Base-by-base conservation (phyloP, 148 eudicot genomes). In the Vaccinium vitisidaea region DNA sequence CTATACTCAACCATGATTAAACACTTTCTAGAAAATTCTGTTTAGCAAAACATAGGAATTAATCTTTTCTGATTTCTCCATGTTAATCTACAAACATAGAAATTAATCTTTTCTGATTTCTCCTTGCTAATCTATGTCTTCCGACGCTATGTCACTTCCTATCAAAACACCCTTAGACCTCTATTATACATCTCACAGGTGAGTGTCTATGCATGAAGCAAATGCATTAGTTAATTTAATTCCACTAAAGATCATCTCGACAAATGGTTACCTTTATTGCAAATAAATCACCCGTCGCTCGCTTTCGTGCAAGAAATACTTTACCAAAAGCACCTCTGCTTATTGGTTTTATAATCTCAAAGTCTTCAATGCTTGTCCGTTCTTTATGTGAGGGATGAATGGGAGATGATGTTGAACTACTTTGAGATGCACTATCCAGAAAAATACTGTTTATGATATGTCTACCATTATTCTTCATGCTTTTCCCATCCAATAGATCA, bases 321-420 rank as follows among this genome's bases (percentile, higher is more conserved):
- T 88, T 88, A 46, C 96, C 96, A 84, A 86, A 93, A 81, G 96
- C 93, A 71, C 96, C 96, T 78, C 91, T 89, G 88, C 94, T 93
- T 50, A 93, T 91, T 67, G 95, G 95, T 85, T 93, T 93, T 52
- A 93, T 90, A 74, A 93, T 92, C 85, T 93, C 94, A 91, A 93
- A 93, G 81, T 93, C 95, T 75, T 92, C 92, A 75, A 93, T 93
- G 82, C 90, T 86, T 84, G 91, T 93, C 86, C 95, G 85, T n/a
- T 93, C 95, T 86, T 88, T 93, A 77, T 85, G 86, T 46, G 87
- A 87, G 73, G 89, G 88, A 83, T 88, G 91, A 76, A 78, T 84
- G 82, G 94, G 93, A 27, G 94, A 88, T 77, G 94, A 90, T 50
- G 87, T 77, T 79, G 90, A 49, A 86, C 94, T 89, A 59, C 91